phyloP scores from a whole-genome alignment of 495 filamentous ascomycete species.

The Astrocystis sublimbata region DNA sequence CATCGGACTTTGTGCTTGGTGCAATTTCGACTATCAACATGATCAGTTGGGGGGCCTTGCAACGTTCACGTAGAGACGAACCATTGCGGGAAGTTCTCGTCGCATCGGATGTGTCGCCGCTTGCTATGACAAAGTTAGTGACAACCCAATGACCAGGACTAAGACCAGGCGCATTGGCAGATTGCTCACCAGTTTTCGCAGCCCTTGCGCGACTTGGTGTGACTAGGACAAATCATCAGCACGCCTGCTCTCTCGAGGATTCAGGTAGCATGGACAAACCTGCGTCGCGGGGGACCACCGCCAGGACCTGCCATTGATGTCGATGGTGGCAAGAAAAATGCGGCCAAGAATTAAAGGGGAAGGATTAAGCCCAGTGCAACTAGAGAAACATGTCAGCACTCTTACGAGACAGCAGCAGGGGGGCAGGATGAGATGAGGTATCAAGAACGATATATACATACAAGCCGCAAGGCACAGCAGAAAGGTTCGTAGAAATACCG shows the following conservation, averaged over 20 bases:
- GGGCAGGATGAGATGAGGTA: neutral
- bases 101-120: constrained; percentile 93
- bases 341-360: too few relatives aligned
- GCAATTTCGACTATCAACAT: constrained; percentile 78
- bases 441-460: constrained; percentile 34
- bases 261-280: constrained; percentile 33
- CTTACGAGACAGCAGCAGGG: too few relatives aligned
- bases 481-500: constrained; percentile 30
- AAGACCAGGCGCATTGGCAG: neutral
- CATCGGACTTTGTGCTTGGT: constrained; percentile 98
- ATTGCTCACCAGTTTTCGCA: constrained; percentile 77
- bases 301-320: constrained; percentile 74
- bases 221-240: constrained; percentile 52
- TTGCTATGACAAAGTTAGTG: constrained; percentile 55
- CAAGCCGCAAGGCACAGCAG: constrained; percentile 42
- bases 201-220: constrained; percentile 97
- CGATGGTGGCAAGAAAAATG: too few relatives aligned
- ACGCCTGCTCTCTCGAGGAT: neutral
- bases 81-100: constrained; percentile 98
- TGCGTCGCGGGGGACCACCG: constrained; percentile 70
- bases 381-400: too few relatives aligned
- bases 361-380: too few relatives aligned
- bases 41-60: constrained; percentile 20
- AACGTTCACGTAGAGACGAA: constrained; percentile 43
- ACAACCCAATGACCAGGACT: neutral